Evolutionary conservation across 1,139 yeast species (phyloP).

Genomic region (Candida glucosophila): DNA sequence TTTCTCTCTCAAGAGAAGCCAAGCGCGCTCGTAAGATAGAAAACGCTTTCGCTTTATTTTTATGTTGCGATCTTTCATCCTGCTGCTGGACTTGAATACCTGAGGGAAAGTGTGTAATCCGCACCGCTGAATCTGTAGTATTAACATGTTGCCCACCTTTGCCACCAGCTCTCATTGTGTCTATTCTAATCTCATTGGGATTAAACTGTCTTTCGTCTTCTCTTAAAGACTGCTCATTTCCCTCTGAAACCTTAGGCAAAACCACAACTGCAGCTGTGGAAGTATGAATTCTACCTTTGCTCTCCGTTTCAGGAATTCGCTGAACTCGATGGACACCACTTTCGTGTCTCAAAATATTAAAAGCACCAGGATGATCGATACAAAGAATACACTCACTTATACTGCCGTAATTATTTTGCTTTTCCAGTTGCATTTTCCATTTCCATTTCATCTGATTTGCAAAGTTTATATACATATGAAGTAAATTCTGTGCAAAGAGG

Average conservation of each 20-base stretch:
- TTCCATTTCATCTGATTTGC: constrained; percentile 65
- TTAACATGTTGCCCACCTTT: constrained; percentile 99
- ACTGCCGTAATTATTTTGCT: constrained; percentile 53
- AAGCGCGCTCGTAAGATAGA: constrained; percentile 71
- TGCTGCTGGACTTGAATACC: constrained; percentile 88
- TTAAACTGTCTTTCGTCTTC: constrained; percentile 69
- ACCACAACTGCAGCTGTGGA: constrained; percentile 95
- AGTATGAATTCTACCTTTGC: constrained; percentile 91
- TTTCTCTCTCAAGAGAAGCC: constrained; percentile 70
- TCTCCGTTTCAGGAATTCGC: constrained; percentile 85
- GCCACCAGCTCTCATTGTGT: constrained; percentile 95
- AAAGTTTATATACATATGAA: constrained; percentile 73
- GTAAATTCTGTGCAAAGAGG: constrained; percentile 70
- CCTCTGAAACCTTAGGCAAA: constrained; percentile 66
- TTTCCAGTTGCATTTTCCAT: constrained; percentile 48
- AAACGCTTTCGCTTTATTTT: constrained; percentile 92
- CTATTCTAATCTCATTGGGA: constrained; percentile 84
- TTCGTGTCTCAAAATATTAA: constrained; percentile 66
- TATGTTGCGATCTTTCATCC: constrained; percentile 92
- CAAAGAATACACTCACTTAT: constrained; percentile 70
- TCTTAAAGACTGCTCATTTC: constrained; percentile 46
- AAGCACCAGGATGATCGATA: constrained; percentile 72
- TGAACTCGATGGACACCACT: constrained; percentile 97
- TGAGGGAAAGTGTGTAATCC: constrained; percentile 86
- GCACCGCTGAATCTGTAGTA: constrained; percentile 94